Percentiles rank a stretch among this genome's conserved stretches.
phyloP scores from a whole-genome alignment of 1,284 basidiomycete species.

The Trametes hirsuta region DNA sequence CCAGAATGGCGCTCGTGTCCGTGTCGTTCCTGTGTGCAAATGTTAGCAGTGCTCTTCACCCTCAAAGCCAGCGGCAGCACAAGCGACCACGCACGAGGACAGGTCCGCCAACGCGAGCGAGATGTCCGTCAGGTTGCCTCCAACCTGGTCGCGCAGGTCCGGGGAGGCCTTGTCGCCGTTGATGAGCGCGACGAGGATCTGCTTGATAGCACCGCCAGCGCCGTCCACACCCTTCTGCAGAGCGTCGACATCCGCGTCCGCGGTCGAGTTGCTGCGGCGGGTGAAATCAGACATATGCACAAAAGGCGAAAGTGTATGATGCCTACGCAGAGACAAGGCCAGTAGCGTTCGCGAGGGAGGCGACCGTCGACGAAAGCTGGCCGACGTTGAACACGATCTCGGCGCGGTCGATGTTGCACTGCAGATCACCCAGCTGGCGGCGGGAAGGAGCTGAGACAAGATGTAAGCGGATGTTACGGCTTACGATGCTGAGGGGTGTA shows the following conservation, averaged over 20 bases:
- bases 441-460: slow-evolving; percentile 9
- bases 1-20: slow-evolving; percentile 5
- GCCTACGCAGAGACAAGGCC: slow-evolving; percentile 15
- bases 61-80: no score
- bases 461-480: background rate
- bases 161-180: slow-evolving; percentile 12
- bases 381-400: slow-evolving; percentile 26
- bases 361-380: slow-evolving; percentile 15
- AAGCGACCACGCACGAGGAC: slow-evolving; percentile 11
- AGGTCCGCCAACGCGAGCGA: slow-evolving; percentile 8
- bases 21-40: slow-evolving; percentile 7
- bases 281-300: no score
- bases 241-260: slow-evolving; percentile 5
- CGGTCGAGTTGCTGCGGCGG: slow-evolving; percentile 2
- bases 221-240: slow-evolving; percentile 11
- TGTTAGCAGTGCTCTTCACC: background rate
- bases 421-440: slow-evolving; percentile 28
- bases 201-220: slow-evolving; percentile 11
- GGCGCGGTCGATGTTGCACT: slow-evolving; percentile 32
- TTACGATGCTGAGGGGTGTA: background rate
- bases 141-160: slow-evolving; percentile 13
- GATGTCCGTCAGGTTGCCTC: slow-evolving; percentile 13
- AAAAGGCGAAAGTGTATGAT: no score
- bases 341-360: slow-evolving; percentile 10
- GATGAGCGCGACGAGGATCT: slow-evolving; percentile 13